Conservation (phyloP, 148 eudicot species). For the Chenopodium album region DNA sequence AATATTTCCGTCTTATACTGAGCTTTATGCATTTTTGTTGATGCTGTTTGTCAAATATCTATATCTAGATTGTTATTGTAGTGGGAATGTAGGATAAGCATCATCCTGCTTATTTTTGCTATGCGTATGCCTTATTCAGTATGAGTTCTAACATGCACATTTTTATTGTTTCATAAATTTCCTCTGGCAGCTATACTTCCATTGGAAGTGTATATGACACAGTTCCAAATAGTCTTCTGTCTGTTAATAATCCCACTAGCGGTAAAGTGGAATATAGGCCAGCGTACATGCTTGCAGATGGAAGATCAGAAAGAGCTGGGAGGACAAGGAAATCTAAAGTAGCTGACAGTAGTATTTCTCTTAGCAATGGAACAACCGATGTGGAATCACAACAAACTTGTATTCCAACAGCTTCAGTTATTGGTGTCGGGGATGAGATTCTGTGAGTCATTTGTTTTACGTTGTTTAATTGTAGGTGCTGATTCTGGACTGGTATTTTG, state of each 20-base stretch:
- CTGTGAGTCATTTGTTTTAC: conserved; percentile 59
- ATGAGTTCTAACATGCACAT: not conserved
- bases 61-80: not conserved
- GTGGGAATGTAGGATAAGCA: not conserved
- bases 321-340: conserved; percentile 59
- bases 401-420: conserved; percentile 69
- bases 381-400: conserved; percentile 34
- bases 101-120: not conserved
- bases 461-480: not conserved
- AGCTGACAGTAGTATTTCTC: conserved; percentile 30
- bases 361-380: conserved; percentile 53
- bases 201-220: conserved; percentile 93
- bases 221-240: conserved; percentile 74
- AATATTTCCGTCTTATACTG: conserved; percentile 21
- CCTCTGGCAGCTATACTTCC: conserved; percentile 76
- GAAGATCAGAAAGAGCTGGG: conserved; percentile 96
- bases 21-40: conserved; percentile 2
- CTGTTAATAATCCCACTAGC: conserved; percentile 35
- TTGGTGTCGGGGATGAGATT: conserved; percentile 93
- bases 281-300: conserved; percentile 86
- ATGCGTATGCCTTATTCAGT: not conserved
- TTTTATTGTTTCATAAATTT: not conserved
- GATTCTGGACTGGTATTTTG: not conserved
- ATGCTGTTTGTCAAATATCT: conserved; percentile 13
- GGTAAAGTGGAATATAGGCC: conserved; percentile 66